Evolutionary conservation across 2,329 filamentous ascomycete species (phyloP), one percentile per base, ranked within the genome.

Genomic region (Gaeumannomyces tritici): DNA sequence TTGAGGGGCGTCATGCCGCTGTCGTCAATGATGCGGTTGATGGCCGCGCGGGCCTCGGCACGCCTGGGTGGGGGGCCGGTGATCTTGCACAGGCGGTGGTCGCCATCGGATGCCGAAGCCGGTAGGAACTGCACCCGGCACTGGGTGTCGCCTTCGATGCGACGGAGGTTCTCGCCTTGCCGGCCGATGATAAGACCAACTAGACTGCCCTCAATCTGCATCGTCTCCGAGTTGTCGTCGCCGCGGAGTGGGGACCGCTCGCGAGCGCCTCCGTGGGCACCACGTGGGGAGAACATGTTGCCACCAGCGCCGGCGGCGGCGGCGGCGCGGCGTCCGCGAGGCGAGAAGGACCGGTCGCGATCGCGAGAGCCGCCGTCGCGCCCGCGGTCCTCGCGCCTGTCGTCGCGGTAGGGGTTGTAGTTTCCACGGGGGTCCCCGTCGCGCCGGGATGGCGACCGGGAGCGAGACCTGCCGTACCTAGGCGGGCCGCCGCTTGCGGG

Each of bases 171-270:
- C 76, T 96, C 93, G 67, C 92, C 92, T 71, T 93, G 89, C 64
- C 92, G 86, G 61, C 92, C 92, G 71, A 96, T 96, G 70, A 96
- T 96, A 42, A 96, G 80, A 55, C 92, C 92, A 61, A 96, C 92
- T 59, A 96, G 82, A 69, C 87, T 90, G 27, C 90, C 91, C 72
- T 96, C 91, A 70, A 96, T 91, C 69, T 89, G 84, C 67, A 96
- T 92, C 28, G 88, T 89, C 76, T 96, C 92, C 28, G 84, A 83
- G 69, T 88, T 89, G 67, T 91, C 89, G 68, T 89, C 86, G 60
- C 78, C 77, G 60, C 78, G 72, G 26, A 81, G 75, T 27, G 87
- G 85, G 51, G 86, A 87, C 62, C 86, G 80, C 62, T 88, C 83
- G 69, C 83, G 75, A 55, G 70, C 68, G 65, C 76, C 76, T 79